These are phyloP conservation scores for Metschnikowia lachancei DNA, from an alignment of 805 yeast genomes.

Conservation along the genomic window DNA sequence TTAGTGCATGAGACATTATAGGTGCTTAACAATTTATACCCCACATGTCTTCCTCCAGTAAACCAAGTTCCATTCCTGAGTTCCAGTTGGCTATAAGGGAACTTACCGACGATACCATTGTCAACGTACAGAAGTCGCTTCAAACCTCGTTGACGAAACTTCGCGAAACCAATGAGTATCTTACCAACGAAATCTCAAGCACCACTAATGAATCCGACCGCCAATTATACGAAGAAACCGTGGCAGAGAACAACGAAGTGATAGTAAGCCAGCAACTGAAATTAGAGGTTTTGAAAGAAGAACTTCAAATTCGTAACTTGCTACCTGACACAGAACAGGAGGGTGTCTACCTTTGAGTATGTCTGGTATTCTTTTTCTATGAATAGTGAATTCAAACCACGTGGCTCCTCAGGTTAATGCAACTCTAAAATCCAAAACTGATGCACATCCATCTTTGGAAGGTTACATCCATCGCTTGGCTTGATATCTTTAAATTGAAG, in stretches of 20 bases:
- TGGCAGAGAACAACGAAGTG: conserved; percentile 56
- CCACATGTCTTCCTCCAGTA: conserved; percentile 23
- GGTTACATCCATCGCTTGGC: no score
- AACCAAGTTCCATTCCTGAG: conserved; percentile 36
- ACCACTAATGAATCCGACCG: conserved; percentile 40
- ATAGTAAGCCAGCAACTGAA: conserved; percentile 49
- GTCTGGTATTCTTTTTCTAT: no score
- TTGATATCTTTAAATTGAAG: no score
- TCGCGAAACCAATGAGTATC: conserved; percentile 49
- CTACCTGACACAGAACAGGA: conserved; percentile 3
- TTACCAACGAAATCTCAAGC: conserved; percentile 40
- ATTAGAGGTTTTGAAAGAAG: conserved; percentile 44
- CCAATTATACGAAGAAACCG: conserved; percentile 51
- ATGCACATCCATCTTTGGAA: no score
- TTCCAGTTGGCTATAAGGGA: conserved; percentile 53
- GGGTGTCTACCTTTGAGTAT: conserved; percentile 12
- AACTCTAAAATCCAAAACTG: no score
- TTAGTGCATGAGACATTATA: background rate
- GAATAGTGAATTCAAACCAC: no score
- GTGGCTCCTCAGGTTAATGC: no score
- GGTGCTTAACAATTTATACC: background rate
- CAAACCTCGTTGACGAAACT: conserved; percentile 32
- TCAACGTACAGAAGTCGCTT: conserved; percentile 21
- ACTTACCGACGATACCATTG: conserved; percentile 42
- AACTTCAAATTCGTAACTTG: conserved; percentile 43